Conservation (phyloP, 352 stramenopile genomes). For the Albugo laibachii region DNA sequence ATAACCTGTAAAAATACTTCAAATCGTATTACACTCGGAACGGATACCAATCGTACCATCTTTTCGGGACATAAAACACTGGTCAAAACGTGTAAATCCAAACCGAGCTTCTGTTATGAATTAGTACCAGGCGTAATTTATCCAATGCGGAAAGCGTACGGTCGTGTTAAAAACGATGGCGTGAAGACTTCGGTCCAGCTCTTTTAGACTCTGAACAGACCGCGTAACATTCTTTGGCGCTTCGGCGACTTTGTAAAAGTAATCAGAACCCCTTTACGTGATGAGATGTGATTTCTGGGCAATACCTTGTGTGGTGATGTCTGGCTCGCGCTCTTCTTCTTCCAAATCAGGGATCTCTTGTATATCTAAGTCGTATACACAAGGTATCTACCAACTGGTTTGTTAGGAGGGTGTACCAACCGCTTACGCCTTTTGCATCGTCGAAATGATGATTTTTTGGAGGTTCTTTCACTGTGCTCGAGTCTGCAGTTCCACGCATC, state of each 20-base stretch:
- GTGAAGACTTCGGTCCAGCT: slow-evolving; percentile 62
- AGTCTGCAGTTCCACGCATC: too few relatives aligned
- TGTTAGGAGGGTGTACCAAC: too few relatives aligned
- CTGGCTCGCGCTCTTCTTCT: slow-evolving; percentile 54
- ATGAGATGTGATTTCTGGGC: background rate
- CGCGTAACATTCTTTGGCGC: slow-evolving; percentile 52
- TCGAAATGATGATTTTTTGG: too few relatives aligned
- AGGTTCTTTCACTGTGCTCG: too few relatives aligned
- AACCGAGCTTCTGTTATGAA: slow-evolving; percentile 18
- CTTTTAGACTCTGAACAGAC: slow-evolving; percentile 47
- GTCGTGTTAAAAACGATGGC: slow-evolving; percentile 37
- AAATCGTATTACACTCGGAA: background rate
- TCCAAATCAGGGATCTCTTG: slow-evolving; percentile 65
- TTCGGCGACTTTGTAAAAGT: slow-evolving; percentile 25
- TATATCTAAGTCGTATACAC: slow-evolving; percentile 17
- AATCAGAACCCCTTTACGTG: background rate
- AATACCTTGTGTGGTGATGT: slow-evolving; percentile 43
- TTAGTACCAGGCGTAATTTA: background rate
- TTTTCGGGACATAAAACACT: slow-evolving; percentile 44
- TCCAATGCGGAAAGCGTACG: slow-evolving; percentile 7
- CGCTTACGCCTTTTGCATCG: too few relatives aligned
- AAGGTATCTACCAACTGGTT: too few relatives aligned
- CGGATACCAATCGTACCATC: slow-evolving; percentile 15
- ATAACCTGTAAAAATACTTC: slow-evolving; percentile 15
- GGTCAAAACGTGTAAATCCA: slow-evolving; percentile 49